Percentiles rank a stretch among this genome's conserved stretches.
Evolutionary conservation across 2,329 filamentous ascomycete species (phyloP).

Genomic region (Claviceps pazoutovae): DNA sequence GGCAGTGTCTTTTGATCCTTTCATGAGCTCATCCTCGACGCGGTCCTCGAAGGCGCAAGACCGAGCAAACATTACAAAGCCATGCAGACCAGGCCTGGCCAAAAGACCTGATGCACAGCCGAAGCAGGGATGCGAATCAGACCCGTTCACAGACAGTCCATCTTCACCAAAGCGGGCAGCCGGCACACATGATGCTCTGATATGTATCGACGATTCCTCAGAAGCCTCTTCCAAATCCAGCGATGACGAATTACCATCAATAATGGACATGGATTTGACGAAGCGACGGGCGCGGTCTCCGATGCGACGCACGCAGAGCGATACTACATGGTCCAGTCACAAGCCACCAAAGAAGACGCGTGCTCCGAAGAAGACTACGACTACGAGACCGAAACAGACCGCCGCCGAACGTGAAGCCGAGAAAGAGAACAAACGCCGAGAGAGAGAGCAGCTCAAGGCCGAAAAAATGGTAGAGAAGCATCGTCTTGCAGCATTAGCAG

Average conservation of each 20-base stretch:
- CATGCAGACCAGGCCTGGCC: neutral
- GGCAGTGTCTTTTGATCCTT: slow-evolving; percentile 9
- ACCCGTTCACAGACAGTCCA: neutral
- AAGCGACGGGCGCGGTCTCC: slow-evolving; percentile 10
- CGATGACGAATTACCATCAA: slow-evolving; percentile 37
- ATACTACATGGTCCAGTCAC: slow-evolving; percentile 10
- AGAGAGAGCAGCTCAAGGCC: slow-evolving; percentile 46
- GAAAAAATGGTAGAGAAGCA: slow-evolving; percentile 50
- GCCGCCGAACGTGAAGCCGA: slow-evolving; percentile 21
- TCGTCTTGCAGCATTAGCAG: slow-evolving; percentile 49
- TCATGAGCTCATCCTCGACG: slow-evolving; percentile 7
- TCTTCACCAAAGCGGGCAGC: neutral
- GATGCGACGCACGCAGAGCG: slow-evolving; percentile 19
- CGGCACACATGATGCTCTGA: slow-evolving; percentile 10
- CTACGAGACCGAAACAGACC: slow-evolving; percentile 27
- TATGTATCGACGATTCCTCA: slow-evolving; percentile 22
- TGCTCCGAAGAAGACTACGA: slow-evolving; percentile 19
- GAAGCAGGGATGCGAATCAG: neutral
- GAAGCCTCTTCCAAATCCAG: slow-evolving; percentile 21
- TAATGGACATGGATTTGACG: slow-evolving; percentile 25
- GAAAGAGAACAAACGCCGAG: slow-evolving; percentile 39
- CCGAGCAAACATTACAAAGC: neutral
- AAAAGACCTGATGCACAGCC: neutral
- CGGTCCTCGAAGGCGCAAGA: neutral
- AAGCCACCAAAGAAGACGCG: slow-evolving; percentile 22